These are phyloP conservation scores for Vanrija sp. DNA, from an alignment of 1,284 basidiomycete genomes.

Conservation along the genomic window DNA sequence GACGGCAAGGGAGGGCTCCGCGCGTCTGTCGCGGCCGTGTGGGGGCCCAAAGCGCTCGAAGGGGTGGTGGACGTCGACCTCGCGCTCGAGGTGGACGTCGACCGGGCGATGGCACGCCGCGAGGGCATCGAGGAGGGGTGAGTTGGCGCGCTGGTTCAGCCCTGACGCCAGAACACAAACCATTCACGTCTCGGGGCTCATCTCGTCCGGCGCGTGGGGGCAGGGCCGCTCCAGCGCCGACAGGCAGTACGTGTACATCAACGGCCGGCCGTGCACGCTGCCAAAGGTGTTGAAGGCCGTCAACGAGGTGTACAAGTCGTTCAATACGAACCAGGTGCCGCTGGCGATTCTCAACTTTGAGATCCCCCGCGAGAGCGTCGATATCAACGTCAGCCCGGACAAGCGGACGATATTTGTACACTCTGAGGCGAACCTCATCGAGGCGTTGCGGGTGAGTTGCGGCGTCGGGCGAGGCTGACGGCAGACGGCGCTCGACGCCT, in stretches of 20 bases:
- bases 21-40: conserved; percentile 69
- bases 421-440: conserved; percentile 75
- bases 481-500: conserved; percentile 59
- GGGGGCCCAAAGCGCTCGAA: conserved; percentile 76
- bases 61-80: conserved; percentile 71
- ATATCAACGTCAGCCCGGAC: conserved; percentile 95
- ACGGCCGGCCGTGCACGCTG: conserved; percentile 82
- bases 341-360: conserved; percentile 79
- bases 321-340: conserved; percentile 75
- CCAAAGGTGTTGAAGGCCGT: conserved; percentile 78
- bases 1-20: conserved; percentile 61
- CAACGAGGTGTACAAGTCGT: conserved; percentile 83
- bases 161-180: conserved; percentile 27
- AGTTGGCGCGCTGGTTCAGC: conserved; percentile 1
- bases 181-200: conserved; percentile 38
- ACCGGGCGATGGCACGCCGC: conserved; percentile 51
- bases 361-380: conserved; percentile 75
- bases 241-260: conserved; percentile 90
- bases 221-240: conserved; percentile 73
- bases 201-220: conserved; percentile 44
- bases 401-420: conserved; percentile 93
- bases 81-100: conserved; percentile 63
- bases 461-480: neutral
- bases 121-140: conserved; percentile 36
- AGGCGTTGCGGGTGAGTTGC: conserved; percentile 65